Base-by-base conservation (phyloP, 805 yeast genomes). In the Lipomyces sp. region DNA sequence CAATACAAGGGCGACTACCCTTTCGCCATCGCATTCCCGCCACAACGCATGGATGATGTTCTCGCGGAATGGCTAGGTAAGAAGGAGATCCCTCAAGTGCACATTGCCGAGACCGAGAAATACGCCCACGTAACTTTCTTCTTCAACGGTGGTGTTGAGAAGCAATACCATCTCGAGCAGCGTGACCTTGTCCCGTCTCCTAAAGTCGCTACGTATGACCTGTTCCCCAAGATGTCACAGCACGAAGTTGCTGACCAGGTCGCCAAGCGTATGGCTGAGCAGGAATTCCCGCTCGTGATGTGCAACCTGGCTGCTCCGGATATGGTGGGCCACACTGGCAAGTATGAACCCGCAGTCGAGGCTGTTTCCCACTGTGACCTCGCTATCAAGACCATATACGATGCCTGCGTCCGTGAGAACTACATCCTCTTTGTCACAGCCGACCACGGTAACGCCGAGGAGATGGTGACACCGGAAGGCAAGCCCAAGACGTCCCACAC, bases 1-100 rank as follows among this genome's bases (percentile, higher is more conserved):
- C 73, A 70, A 67, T 70, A 70, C 66, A 70, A 70, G 72, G 71
- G 69, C 29, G 73, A 70, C 64, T 70, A 66, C 61, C 73, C 73
- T 34, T 70, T 70, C 66, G 11, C 65, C 18, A 33, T 63, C 34
- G 73, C 73, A 34, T 70, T 70, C 67, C 66, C 72, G 33, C 73
- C 73, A 3, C 73, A 70, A 65, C 67, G 63, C 54, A 70, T 70
- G 73, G 73, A 67, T 60, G 72, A 70, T 53, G 73, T 70, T 11
- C 62, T 70, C n/a, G 73, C 73, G 18, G 73, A 70, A 66, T 69
- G 72, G 72, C 69, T 70, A 30, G 70, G 71, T 32, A 70, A 70
- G 71, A 39, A 69, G 69, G 53, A 35, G 18, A 39, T 70, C 53
- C 62, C 65, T 11, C 73, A 70, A 64, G 62, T 64, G 32, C 73